These are phyloP conservation scores for Phanerochaete carnosa DNA, from an alignment of 768 basidiomycete genomes.

Conservation along the genomic window DNA sequence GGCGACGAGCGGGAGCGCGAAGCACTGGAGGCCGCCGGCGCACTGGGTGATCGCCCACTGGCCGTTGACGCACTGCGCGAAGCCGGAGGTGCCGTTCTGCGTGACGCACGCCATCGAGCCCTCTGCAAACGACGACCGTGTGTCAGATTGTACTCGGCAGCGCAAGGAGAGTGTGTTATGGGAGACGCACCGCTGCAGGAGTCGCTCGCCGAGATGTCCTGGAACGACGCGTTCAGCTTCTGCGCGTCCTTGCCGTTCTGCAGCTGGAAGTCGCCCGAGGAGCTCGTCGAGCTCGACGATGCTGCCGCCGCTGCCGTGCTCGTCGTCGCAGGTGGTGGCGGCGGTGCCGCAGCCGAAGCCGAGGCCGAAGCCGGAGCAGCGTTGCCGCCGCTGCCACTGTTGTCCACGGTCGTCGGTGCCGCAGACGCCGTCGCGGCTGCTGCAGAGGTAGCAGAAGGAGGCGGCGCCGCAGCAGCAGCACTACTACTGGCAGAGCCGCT, in stretches of 20 bases:
- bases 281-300: slow-evolving; percentile 12
- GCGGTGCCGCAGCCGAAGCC: slow-evolving; percentile 6
- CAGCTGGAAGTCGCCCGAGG: slow-evolving; percentile 18
- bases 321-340: background rate
- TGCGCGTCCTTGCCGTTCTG: slow-evolving; percentile 33
- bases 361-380: slow-evolving; percentile 14
- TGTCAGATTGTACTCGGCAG: background rate
- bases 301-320: slow-evolving; percentile 5
- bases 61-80: slow-evolving; percentile 40
- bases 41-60: slow-evolving; percentile 33
- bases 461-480: slow-evolving; percentile 6
- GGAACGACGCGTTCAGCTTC: slow-evolving; percentile 30
- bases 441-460: slow-evolving; percentile 1
- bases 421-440: too few species aligned
- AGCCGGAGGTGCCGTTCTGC: slow-evolving; percentile 13
- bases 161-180: background rate
- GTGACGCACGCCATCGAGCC: slow-evolving; percentile 36
- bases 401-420: background rate
- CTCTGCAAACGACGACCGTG: slow-evolving; percentile 16
- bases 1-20: slow-evolving; percentile 43
- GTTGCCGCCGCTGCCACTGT: background rate
- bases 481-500: background rate
- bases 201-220: slow-evolving; percentile 21
- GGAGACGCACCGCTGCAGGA: slow-evolving; percentile 22
- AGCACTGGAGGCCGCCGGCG: slow-evolving; percentile 28